phyloP scores from a whole-genome alignment of 768 basidiomycete genomes.

The Rhodotorula kratochvilovae region DNA sequence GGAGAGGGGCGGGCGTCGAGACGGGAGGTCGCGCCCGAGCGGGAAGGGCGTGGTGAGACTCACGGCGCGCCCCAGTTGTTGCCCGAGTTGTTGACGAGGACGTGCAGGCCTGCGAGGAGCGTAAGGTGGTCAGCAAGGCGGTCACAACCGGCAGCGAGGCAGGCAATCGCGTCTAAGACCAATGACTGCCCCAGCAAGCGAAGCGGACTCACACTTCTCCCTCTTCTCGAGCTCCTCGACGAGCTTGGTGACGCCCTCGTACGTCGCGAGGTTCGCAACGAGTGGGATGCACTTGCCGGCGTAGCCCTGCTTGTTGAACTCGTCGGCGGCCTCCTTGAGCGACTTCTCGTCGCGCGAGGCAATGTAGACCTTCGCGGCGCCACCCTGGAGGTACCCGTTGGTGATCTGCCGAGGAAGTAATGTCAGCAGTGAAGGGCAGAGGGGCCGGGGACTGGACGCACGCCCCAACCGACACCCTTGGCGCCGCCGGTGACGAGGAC shows the following conservation, averaged over 20 bases:
- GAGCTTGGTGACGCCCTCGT: constrained; percentile 57
- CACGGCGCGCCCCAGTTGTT: constrained; percentile 54
- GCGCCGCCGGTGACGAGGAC: constrained; percentile 66
- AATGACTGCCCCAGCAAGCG: background rate
- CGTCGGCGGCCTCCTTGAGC: constrained; percentile 55
- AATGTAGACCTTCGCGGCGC: constrained; percentile 61
- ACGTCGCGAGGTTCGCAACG: constrained; percentile 57
- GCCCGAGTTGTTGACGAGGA: constrained; percentile 63
- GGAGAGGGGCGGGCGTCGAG: background rate
- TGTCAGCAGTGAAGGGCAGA: no score
- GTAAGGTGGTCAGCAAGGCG: no score
- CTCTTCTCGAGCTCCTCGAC: constrained; percentile 54
- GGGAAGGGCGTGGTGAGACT: background rate
- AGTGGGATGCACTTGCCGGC: constrained; percentile 56
- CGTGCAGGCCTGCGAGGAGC: constrained; percentile 25
- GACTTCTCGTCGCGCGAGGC: constrained; percentile 58
- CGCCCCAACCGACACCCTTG: constrained; percentile 60
- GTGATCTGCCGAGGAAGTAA: constrained; percentile 53
- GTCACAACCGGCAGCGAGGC: background rate
- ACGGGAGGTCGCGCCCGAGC: background rate
- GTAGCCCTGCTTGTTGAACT: constrained; percentile 57
- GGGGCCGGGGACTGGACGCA: background rate
- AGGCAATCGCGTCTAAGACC: constrained; percentile 37
- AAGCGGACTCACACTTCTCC: constrained; percentile 52
- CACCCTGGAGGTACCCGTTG: constrained; percentile 60